Conservation (phyloP, 1,139 yeast species). For the Suhomyces guaymorum region DNA sequence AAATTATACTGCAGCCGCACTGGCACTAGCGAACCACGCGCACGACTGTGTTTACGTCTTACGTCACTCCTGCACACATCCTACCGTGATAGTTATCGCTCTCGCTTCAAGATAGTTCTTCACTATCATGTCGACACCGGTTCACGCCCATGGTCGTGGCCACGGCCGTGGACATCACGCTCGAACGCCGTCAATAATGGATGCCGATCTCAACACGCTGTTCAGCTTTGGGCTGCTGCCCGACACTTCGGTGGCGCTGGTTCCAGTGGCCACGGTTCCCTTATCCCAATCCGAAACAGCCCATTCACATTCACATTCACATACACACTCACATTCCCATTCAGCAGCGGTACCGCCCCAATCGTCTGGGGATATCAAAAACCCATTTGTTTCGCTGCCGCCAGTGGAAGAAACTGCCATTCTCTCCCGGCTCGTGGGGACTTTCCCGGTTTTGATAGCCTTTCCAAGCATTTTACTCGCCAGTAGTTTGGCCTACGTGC, state of each 20-base stretch:
- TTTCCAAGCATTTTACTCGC: slow-evolving; percentile 30
- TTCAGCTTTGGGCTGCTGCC: slow-evolving; percentile 7
- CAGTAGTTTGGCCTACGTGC: slow-evolving; percentile 18
- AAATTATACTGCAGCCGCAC: background rate
- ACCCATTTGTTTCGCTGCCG: slow-evolving; percentile 5
- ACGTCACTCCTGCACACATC: slow-evolving; percentile 7
- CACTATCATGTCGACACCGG: slow-evolving; percentile 1
- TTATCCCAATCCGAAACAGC: slow-evolving; percentile 1
- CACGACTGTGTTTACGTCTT: background rate
- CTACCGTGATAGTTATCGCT: no score
- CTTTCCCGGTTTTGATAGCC: slow-evolving; percentile 32
- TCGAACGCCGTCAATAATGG: slow-evolving; percentile 7
- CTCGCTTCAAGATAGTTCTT: no score
- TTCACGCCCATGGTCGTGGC: slow-evolving; percentile 6
- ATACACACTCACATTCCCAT: background rate
- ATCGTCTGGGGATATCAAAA: no score
- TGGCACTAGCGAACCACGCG: background rate
- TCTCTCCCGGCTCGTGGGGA: slow-evolving; percentile 20
- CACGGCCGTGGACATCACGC: slow-evolving; percentile 10
- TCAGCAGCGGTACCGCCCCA: no score
- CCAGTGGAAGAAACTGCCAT: slow-evolving; percentile 1
- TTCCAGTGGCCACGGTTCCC: slow-evolving; percentile 1
- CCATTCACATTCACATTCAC: background rate
- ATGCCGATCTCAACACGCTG: slow-evolving; percentile 5
- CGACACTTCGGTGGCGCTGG: background rate